Conservation (phyloP, 176 grass and related monocot species). For the Zizania latifolia region DNA sequence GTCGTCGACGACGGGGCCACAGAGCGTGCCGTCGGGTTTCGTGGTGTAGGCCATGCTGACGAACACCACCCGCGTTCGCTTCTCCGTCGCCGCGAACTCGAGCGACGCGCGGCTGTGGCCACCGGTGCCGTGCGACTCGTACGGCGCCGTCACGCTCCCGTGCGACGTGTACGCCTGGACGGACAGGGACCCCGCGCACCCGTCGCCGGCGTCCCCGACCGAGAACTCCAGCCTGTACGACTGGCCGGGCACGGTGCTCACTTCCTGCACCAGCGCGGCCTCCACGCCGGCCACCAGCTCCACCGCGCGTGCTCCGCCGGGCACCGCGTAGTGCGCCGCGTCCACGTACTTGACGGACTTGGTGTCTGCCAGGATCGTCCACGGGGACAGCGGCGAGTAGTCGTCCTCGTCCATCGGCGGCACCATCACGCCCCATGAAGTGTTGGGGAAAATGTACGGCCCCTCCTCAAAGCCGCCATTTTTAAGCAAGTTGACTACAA, state of each 20-base stretch:
- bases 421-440: conserved; percentile 48
- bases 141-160: conserved; percentile 25
- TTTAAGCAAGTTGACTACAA: conserved; percentile 40
- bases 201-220: conserved; percentile 42
- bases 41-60: conserved; percentile 34
- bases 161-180: conserved; percentile 38
- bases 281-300: conserved; percentile 54
- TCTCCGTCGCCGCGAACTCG: conserved; percentile 33
- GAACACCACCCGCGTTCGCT: conserved; percentile 45
- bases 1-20: conserved; percentile 53
- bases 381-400: conserved; percentile 47
- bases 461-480: conserved; percentile 71
- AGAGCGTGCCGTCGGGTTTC: conserved; percentile 55
- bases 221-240: conserved; percentile 48
- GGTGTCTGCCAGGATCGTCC: conserved; percentile 43
- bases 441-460: conserved; percentile 42
- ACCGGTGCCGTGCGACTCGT: conserved; percentile 39
- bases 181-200: conserved; percentile 38
- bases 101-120: conserved; percentile 38
- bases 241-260: conserved; percentile 30
- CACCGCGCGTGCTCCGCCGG: conserved; percentile 48
- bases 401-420: conserved; percentile 56
- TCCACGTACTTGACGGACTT: conserved; percentile 62
- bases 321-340: conserved; percentile 49
- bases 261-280: conserved; percentile 54